A percentile compares a stretch with the other conserved stretches of the same genome.
Conservation (phyloP, 345 rosid species). For the Citrus reticulata region DNA sequence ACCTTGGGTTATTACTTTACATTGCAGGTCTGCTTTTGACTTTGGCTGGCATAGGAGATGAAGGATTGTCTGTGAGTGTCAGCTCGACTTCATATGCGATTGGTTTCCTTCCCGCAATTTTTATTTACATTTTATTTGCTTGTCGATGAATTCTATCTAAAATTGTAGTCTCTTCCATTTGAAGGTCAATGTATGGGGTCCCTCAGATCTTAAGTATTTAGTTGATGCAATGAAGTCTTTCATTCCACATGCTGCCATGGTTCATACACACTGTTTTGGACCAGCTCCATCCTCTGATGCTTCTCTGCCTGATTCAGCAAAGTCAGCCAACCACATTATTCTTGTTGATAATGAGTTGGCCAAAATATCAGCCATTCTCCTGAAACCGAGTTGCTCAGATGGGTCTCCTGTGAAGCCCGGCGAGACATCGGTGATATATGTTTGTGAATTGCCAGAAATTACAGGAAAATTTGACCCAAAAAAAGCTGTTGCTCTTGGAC, state of each 20-base stretch:
- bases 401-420: constrained; percentile 48
- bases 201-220: constrained; percentile 84
- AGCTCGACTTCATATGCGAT: constrained; percentile 9
- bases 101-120: constrained; percentile 3
- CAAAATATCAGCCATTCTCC: constrained; percentile 73
- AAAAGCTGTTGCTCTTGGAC: constrained; percentile 78
- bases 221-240: constrained; percentile 93
- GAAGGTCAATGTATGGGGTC: constrained; percentile 96
- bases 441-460: constrained; percentile 84
- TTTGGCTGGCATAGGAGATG: constrained; percentile 91
- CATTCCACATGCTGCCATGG: constrained; percentile 96
- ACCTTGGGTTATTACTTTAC: constrained; percentile 4
- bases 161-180: constrained; percentile 11
- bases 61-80: constrained; percentile 82
- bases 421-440: constrained; percentile 79
- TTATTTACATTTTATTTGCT: background rate
- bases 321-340: constrained; percentile 43
- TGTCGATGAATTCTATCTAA: background rate
- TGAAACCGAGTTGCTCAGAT: constrained; percentile 39
- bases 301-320: constrained; percentile 30
- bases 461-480: constrained; percentile 77
- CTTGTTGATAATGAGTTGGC: constrained; percentile 76
- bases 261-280: constrained; percentile 83
- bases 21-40: constrained; percentile 75
- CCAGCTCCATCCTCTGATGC: constrained; percentile 39